Base-by-base conservation (phyloP, 257 asterid species). In the Solanum gracilifrons region DNA sequence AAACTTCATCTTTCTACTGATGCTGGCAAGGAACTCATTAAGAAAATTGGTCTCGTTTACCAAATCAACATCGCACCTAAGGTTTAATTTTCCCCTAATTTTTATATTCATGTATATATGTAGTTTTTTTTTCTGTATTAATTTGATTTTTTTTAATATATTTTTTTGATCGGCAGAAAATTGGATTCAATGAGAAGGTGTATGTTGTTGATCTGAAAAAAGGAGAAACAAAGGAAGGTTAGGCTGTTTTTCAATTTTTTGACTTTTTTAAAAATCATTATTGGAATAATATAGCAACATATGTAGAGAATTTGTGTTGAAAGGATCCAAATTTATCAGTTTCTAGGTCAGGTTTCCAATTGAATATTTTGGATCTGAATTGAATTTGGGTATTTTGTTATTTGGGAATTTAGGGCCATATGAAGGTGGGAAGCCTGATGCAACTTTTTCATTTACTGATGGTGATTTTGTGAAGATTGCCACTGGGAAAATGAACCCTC, bases 31-130 rank as follows among this genome's bases (percentile, higher is more conserved):
- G 87, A 88, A 74, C 95, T 95, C 71, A 88, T 80, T 15, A 89
- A 95, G 92, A 96, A 94, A 86, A 94, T 96, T 39, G 98, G 96
- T 66, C 97, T 96, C 86, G 99, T 96, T 82, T 96, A 94, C 88
- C 98, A 96, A 93, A 93, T 95, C 83, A 94, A 96, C 71, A 91
- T 96, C 75, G 98, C 99, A 25, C 99, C 99, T n/a, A 95, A 96
- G 99, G 99, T 96, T 7, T 13, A 33, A n/a, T 9, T 18, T 74
- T 9, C 25, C 55, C 69, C 4, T 33, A 39, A 2, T 31, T n/a
- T 60, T 48, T 23, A 15, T n/a, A 13, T 87, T 31, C 43, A 9
- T 39, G 13, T 20, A 5, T 83, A 5, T 6, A 43, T 43, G 51
- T 84, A 11, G 46, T 15, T 66, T 13, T 12, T 13, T 83, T 46